phyloP scores from a whole-genome alignment of 352 stramenopile species.

The Albugo laibachii region DNA sequence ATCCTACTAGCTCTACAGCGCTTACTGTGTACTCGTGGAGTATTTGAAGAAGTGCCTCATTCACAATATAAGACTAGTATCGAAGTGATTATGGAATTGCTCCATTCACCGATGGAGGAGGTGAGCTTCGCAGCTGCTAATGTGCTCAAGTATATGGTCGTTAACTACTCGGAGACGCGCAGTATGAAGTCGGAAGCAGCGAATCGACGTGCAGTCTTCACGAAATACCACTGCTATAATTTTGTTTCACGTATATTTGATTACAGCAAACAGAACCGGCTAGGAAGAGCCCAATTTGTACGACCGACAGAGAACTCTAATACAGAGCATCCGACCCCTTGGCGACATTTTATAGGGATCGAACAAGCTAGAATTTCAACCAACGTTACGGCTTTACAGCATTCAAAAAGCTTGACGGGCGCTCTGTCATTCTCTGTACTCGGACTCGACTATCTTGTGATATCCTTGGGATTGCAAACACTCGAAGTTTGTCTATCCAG shows the following conservation, averaged over 20 bases:
- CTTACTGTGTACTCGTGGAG: constrained; percentile 51
- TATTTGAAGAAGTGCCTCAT: constrained; percentile 73
- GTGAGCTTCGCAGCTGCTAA: constrained; percentile 65
- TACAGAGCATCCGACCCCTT: no score
- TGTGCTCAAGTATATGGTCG: constrained; percentile 79
- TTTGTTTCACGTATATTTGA: constrained; percentile 73
- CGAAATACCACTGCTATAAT: constrained; percentile 60
- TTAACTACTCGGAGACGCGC: constrained; percentile 77
- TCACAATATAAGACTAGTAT: constrained; percentile 75
- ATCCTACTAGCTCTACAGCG: constrained; percentile 61
- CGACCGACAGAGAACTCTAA: no score
- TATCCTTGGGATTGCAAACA: constrained; percentile 54
- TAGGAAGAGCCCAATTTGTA: constrained; percentile 19
- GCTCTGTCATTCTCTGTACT: constrained; percentile 62
- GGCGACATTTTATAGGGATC: neutral
- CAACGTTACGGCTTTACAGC: neutral
- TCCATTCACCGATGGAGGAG: constrained; percentile 71
- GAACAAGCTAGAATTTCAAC: neutral
- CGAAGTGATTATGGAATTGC: constrained; percentile 71
- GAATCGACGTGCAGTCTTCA: constrained; percentile 68
- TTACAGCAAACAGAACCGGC: constrained; percentile 49
- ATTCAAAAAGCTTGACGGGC: constrained; percentile 32
- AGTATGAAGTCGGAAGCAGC: constrained; percentile 72
- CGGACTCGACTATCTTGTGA: constrained; percentile 62
- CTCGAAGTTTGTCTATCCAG: constrained; percentile 72